Percentiles rank a stretch among this genome's conserved stretches.
Evolutionary conservation across 1,284 basidiomycete genomes (phyloP).

Genomic region (Phlebopus sp.): DNA sequence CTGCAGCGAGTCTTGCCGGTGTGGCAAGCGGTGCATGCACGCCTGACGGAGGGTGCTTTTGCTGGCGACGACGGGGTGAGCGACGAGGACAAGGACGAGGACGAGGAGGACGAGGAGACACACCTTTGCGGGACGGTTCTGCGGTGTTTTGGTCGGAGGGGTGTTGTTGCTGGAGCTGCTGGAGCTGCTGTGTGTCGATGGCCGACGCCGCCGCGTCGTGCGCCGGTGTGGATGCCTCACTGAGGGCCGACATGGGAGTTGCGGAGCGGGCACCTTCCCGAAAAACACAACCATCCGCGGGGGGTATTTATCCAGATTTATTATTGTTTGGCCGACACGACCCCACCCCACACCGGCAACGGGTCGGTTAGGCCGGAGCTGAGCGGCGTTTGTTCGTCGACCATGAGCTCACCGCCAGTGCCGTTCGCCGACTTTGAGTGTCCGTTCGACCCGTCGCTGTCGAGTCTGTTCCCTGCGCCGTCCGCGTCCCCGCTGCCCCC

Average conservation of each 20-base stretch:
- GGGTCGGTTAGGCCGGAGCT: too few relatives aligned
- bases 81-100: conserved; percentile 3
- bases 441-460: conserved; percentile 55
- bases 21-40: conserved; percentile 76
- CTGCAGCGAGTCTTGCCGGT: conserved; percentile 77
- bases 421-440: conserved; percentile 65
- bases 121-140: conserved; percentile 35
- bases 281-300: conserved; percentile 28
- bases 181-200: conserved; percentile 58
- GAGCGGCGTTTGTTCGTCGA: conserved; percentile 4
- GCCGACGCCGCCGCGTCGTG: conserved; percentile 54
- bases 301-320: conserved; percentile 15
- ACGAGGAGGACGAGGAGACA: too few relatives aligned
- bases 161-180: conserved; percentile 49
- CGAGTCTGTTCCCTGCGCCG: conserved; percentile 48
- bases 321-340: conserved; percentile 21
- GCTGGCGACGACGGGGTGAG: conserved; percentile 39
- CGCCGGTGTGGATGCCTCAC: conserved; percentile 57
- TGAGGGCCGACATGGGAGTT: conserved; percentile 67
- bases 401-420: conserved; percentile 38
- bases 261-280: conserved; percentile 37
- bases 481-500: conserved; percentile 55
- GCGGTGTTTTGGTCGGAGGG: conserved; percentile 34
- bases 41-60: conserved; percentile 72
- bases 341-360: conserved; percentile 19